Percentiles rank a stretch among this genome's conserved stretches.
Conservation (phyloP, 352 stramenopile genomes). For the Phytopythium aichiense region DNA sequence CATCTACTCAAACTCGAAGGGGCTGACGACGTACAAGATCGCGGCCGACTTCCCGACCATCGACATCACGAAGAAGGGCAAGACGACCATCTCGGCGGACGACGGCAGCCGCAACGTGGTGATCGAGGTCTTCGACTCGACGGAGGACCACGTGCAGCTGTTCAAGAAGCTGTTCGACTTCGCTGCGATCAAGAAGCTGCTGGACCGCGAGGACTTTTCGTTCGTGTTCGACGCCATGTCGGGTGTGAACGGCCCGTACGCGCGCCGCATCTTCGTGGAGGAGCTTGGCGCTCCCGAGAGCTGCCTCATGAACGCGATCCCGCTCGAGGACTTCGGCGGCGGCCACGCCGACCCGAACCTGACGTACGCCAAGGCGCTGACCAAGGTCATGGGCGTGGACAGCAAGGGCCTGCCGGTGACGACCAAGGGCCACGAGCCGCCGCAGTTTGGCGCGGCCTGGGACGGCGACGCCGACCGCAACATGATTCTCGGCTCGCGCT, state of each 20-base stretch:
- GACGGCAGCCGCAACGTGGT: slow-evolving; percentile 89
- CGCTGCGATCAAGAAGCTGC: slow-evolving; percentile 89
- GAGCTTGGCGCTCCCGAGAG: slow-evolving; percentile 88
- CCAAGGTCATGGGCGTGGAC: slow-evolving; percentile 95
- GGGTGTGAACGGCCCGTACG: slow-evolving; percentile 96
- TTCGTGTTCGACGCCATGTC: slow-evolving; percentile 98
- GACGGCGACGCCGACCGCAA: slow-evolving; percentile 99
- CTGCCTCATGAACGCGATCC: slow-evolving; percentile 90
- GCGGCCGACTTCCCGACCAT: slow-evolving; percentile 77
- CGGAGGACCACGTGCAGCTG: slow-evolving; percentile 93
- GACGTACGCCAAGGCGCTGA: slow-evolving; percentile 96
- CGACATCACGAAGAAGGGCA: slow-evolving; percentile 68
- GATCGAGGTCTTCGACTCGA: slow-evolving; percentile 97
- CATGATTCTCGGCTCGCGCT: slow-evolving; percentile 97
- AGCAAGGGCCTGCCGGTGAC: slow-evolving; percentile 67
- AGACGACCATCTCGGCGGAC: slow-evolving; percentile 71
- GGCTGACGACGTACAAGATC: slow-evolving; percentile 95
- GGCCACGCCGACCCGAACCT: slow-evolving; percentile 99
- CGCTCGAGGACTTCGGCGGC: slow-evolving; percentile 97
- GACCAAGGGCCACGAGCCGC: slow-evolving; percentile 71
- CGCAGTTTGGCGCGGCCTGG: slow-evolving; percentile 93
- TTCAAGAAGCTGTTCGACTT: slow-evolving; percentile 99
- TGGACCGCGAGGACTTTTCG: slow-evolving; percentile 91
- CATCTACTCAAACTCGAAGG: slow-evolving; percentile 95
- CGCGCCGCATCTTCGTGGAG: slow-evolving; percentile 94